These are phyloP conservation scores for Ceratocystis destructans DNA, from an alignment of 2,329 filamentous ascomycete species.

Conservation along the genomic window DNA sequence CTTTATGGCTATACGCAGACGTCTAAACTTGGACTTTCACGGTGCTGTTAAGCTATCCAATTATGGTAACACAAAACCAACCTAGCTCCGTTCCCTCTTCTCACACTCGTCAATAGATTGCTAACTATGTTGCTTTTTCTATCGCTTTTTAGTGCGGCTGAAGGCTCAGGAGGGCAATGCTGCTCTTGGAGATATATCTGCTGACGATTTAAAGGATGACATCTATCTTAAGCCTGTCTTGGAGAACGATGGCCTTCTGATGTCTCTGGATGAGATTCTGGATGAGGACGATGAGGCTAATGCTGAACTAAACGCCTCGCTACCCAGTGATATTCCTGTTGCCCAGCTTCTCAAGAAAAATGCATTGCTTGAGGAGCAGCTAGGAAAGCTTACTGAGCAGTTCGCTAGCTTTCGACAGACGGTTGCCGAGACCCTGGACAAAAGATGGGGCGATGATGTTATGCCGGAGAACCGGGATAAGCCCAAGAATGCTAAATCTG, in stretches of 20 bases:
- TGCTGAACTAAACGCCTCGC: constrained; percentile 14
- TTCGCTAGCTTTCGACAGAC: constrained; percentile 52
- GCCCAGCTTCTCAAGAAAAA: constrained; percentile 22
- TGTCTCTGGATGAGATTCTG: constrained; percentile 67
- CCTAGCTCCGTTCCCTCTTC: background rate
- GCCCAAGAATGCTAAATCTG: constrained; percentile 23
- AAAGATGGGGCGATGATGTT: constrained; percentile 45
- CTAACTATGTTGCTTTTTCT: background rate
- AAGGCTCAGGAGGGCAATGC: constrained; percentile 32
- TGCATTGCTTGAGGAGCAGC: constrained; percentile 36
- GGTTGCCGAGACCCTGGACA: constrained; percentile 52
- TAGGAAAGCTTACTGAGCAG: constrained; percentile 47
- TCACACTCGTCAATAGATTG: background rate
- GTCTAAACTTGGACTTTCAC: constrained; percentile 54
- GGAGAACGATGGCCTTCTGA: constrained; percentile 78
- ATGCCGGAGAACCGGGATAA: constrained; percentile 27
- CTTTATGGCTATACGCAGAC: constrained; percentile 45
- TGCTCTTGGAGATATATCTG: constrained; percentile 45
- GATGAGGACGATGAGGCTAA: constrained; percentile 31
- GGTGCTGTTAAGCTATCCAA: constrained; percentile 64
- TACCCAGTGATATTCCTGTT: background rate
- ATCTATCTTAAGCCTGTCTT: constrained; percentile 70
- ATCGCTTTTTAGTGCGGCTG: constrained; percentile 32
- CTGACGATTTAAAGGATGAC: constrained; percentile 58
- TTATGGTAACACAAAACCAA: constrained; percentile 32